Evolutionary conservation across 345 rosid species (phyloP).

Genomic region (Pelargonium nanum): DNA sequence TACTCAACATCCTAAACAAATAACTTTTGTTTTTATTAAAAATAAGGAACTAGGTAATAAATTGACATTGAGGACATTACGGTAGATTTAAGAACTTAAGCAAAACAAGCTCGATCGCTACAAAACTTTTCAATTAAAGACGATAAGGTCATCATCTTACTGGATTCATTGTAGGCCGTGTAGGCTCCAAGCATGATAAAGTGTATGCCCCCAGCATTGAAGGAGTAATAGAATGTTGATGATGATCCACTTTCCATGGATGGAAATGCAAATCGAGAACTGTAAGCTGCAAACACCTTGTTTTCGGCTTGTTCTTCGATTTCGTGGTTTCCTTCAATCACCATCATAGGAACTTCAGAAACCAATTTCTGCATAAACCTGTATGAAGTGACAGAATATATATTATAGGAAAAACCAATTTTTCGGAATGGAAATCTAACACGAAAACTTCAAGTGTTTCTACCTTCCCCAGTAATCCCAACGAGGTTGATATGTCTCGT

Average conservation of each 20-base stretch:
- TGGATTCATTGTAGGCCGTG: not conserved
- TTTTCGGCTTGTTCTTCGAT: slow-evolving; percentile 61
- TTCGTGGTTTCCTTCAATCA: slow-evolving; percentile 86
- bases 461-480: slow-evolving; percentile 99
- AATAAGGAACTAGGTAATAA: too few species aligned
- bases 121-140: too few species aligned
- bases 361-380: slow-evolving; percentile 75
- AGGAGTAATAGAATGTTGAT: slow-evolving; percentile 71
- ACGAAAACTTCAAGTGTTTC: not conserved
- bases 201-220: slow-evolving; percentile 90
- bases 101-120: too few species aligned
- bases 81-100: not conserved
- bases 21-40: too few species aligned
- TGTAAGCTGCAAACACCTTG: slow-evolving; percentile 58
- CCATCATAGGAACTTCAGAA: slow-evolving; percentile 72
- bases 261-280: slow-evolving; percentile 81
- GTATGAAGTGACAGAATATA: not conserved
- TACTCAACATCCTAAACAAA: too few species aligned
- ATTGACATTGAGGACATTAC: not conserved
- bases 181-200: slow-evolving; percentile 71
- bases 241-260: slow-evolving; percentile 58
- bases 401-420: not conserved
- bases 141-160: not conserved
- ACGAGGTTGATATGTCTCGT: slow-evolving; percentile 83
- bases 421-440: not conserved